phyloP scores from a whole-genome alignment of 768 basidiomycete genomes.

The Krasilnikovozyma curviuscula region DNA sequence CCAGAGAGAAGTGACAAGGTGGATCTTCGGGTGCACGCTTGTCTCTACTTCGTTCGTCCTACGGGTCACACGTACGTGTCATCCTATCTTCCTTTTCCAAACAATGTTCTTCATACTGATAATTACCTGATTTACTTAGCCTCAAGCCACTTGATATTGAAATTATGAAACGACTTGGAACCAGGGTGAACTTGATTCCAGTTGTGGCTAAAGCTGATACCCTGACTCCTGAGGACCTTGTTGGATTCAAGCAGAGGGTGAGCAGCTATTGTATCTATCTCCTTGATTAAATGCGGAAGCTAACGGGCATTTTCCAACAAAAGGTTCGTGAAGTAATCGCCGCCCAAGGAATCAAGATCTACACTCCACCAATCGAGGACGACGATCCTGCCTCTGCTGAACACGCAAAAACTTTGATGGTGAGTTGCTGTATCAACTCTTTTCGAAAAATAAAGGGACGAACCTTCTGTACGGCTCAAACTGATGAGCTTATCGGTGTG shows the following conservation, averaged over 20 bases:
- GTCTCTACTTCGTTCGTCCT: conserved; percentile 88
- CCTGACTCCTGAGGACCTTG: conserved; percentile 78
- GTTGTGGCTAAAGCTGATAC: conserved; percentile 97
- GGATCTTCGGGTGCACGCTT: conserved; percentile 87
- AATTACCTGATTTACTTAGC: conserved; percentile 27
- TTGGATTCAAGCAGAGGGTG: conserved; percentile 80
- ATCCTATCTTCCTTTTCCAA: background rate
- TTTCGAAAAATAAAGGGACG: too few relatives aligned
- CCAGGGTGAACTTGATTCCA: conserved; percentile 92
- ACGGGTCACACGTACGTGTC: conserved; percentile 79
- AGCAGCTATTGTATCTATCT: conserved; percentile 19
- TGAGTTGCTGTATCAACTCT: too few relatives aligned
- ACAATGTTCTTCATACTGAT: background rate
- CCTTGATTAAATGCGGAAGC: background rate
- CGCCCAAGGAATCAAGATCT: conserved; percentile 86
- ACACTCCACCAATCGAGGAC: conserved; percentile 73
- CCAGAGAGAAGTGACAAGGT: conserved; percentile 87
- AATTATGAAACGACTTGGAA: conserved; percentile 98
- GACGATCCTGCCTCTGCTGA: conserved; percentile 76
- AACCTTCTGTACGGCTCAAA: too few relatives aligned
- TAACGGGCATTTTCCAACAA: background rate
- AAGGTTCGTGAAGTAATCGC: conserved; percentile 74
- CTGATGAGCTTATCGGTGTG: too few relatives aligned
- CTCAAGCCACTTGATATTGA: conserved; percentile 96
- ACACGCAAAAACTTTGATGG: conserved; percentile 61